Conservation (phyloP, 192 early-diverging fungal genomes). For the Podila clonocystis region DNA sequence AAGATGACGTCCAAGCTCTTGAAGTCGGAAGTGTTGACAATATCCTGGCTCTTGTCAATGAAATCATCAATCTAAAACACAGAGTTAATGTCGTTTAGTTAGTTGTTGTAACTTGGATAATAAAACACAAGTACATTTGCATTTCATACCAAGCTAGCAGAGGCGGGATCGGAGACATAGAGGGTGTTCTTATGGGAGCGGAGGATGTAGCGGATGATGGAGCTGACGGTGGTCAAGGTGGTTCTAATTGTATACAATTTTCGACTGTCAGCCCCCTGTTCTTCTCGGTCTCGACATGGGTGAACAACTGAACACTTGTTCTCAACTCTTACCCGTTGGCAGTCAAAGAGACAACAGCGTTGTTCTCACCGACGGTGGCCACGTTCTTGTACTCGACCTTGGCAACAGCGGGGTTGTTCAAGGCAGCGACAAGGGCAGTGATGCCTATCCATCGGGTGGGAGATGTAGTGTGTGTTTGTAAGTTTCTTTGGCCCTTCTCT, state of each 20-base stretch:
- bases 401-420: constrained; percentile 53
- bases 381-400: constrained; percentile 64
- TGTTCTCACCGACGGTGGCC: constrained; percentile 42
- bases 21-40: constrained; percentile 70
- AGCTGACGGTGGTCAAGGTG: constrained; percentile 35
- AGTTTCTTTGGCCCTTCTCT: too few species aligned
- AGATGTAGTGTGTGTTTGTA: neutral
- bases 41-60: constrained; percentile 74
- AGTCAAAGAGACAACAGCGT: constrained; percentile 28
- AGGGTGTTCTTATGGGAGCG: constrained; percentile 49
- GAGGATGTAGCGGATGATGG: constrained; percentile 39
- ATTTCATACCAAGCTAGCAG: constrained; percentile 30
- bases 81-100: neutral
- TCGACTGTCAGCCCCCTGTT: too few species aligned
- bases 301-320: too few species aligned
- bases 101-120: too few species aligned
- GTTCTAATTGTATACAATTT: constrained; percentile 2
- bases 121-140: too few species aligned
- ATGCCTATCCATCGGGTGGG: neutral
- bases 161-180: constrained; percentile 40
- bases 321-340: constrained; percentile 29
- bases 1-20: constrained; percentile 77
- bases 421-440: constrained; percentile 57
- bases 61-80: constrained; percentile 69
- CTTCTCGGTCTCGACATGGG: too few species aligned